These are phyloP conservation scores for Gaeumannomyces tritici DNA, from an alignment of 2,329 filamentous ascomycete species.

Conservation along the genomic window DNA sequence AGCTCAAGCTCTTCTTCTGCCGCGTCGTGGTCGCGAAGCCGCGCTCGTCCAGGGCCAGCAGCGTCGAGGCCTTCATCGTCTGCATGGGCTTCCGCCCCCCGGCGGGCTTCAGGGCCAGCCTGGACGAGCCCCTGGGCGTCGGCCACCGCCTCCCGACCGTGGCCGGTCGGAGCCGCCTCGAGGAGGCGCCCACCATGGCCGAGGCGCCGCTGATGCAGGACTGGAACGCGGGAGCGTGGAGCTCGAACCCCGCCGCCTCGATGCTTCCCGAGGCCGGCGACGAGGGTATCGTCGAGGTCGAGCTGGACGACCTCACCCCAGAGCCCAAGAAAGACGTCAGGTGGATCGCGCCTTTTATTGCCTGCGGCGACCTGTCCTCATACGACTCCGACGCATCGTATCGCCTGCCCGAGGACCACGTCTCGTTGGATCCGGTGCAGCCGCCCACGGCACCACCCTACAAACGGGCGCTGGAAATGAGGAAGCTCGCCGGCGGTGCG, in stretches of 20 bases:
- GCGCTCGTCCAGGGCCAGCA: slow-evolving; percentile 87
- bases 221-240: slow-evolving; percentile 32
- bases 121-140: slow-evolving; percentile 66
- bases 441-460: slow-evolving; percentile 95
- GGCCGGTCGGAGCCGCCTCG: slow-evolving; percentile 19
- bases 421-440: slow-evolving; percentile 85
- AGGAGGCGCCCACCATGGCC: slow-evolving; percentile 24
- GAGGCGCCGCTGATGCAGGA: slow-evolving; percentile 35
- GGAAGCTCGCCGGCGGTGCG: slow-evolving; percentile 64
- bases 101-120: slow-evolving; percentile 60
- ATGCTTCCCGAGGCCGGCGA: slow-evolving; percentile 8
- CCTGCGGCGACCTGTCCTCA: slow-evolving; percentile 90
- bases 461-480: slow-evolving; percentile 78
- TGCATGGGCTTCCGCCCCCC: slow-evolving; percentile 84
- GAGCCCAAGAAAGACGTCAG: slow-evolving; percentile 35
- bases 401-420: slow-evolving; percentile 72
- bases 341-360: slow-evolving; percentile 93
- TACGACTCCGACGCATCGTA: slow-evolving; percentile 97
- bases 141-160: slow-evolving; percentile 44
- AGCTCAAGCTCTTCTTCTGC: slow-evolving; percentile 85
- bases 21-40: slow-evolving; percentile 88
- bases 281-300: slow-evolving; percentile 30
- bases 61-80: slow-evolving; percentile 93
- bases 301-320: slow-evolving; percentile 35
- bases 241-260: slow-evolving; percentile 13